Evolutionary conservation across 1,139 yeast genomes (phyloP), one percentile per base, ranked within the genome.

Genomic region (Nakaseomyces glabratus): DNA sequence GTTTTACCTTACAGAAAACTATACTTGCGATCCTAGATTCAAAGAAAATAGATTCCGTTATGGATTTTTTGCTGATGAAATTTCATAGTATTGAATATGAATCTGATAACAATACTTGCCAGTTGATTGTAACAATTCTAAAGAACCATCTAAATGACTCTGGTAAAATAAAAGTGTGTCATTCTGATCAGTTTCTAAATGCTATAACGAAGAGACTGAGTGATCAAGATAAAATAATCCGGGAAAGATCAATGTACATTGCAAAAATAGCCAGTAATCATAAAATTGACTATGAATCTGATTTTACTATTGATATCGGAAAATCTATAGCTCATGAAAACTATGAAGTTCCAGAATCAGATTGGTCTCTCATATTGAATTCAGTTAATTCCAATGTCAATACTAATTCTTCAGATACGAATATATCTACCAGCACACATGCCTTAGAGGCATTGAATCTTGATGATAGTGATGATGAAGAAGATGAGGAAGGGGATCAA

Each of bases 201-300:
- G 51, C 58, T 1, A 56, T 63, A 6, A 61, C 66, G 0, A 40
- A 49, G 9, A 46, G 66, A 18, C 41, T 63, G 6, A 42, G 46
- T 4, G 46, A 53, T 20, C 50, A 54, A 26, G 51, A 53, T 28
- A 17, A 26, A 2, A 24, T 29, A 2, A 34, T 55, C 3, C 48
- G 68, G 34, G 60, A 57, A 33, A 42, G 62, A 4, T 63, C 65
- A 1, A 60, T 65, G 61, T 53, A 48, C 38, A 43, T 65, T 11
- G 66, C 66, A 3, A 63, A 61, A 35, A 36, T 40, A 2, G 38
- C 61, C 2, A 51, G 64, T 0, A 43, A 49, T 23, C 53, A 54
- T 12, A 53, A 49, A 28, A 36, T 63, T 6, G 40, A 56, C 17
- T 55, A 55, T 35, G 58, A 57, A 3, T 51, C 58, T 34, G 46